Percentiles rank a stretch among this genome's conserved stretches.
Conservation (phyloP, 163 green algal species). For the Picocystis sp. region DNA sequence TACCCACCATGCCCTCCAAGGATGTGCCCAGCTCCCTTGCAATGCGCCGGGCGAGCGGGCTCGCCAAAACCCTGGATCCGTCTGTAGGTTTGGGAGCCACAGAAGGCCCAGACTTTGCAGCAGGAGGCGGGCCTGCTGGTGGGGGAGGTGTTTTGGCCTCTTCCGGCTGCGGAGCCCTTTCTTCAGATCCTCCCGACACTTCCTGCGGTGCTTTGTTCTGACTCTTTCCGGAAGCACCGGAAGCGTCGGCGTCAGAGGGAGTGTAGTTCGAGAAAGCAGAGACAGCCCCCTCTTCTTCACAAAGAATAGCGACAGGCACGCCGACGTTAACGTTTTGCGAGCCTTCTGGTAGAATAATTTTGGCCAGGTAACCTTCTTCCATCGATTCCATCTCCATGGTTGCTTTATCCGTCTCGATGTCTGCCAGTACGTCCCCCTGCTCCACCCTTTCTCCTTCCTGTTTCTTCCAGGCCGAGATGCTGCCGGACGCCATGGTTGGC, state of each 20-base stretch:
- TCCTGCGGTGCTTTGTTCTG: not conserved
- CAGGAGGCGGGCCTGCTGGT: not conserved
- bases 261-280: slow-evolving; percentile 16
- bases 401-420: slow-evolving; percentile 88
- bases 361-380: slow-evolving; percentile 83
- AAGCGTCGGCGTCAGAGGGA: not conserved
- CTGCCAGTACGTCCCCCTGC: slow-evolving; percentile 60
- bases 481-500: slow-evolving; percentile 64
- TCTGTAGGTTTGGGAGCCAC: not conserved
- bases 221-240: too few species aligned
- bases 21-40: slow-evolving; percentile 2
- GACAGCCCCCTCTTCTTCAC: slow-evolving; percentile 56
- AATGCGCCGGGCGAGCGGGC: not conserved
- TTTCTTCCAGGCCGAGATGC: slow-evolving; percentile 11
- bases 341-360: slow-evolving; percentile 60
- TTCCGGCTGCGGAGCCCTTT: slow-evolving; percentile 6
- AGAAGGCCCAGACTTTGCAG: not conserved
- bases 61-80: not conserved
- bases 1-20: slow-evolving; percentile 34
- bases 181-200: not conserved
- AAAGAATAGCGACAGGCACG: slow-evolving; percentile 52
- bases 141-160: slow-evolving; percentile 12
- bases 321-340: slow-evolving; percentile 56
- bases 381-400: slow-evolving; percentile 80
- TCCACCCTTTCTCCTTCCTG: slow-evolving; percentile 47